A percentile compares a stretch with the other conserved stretches of the same genome.
These are phyloP conservation scores for Curvularia lunata DNA, from an alignment of 2,329 filamentous ascomycete genomes.

Conservation along the genomic window DNA sequence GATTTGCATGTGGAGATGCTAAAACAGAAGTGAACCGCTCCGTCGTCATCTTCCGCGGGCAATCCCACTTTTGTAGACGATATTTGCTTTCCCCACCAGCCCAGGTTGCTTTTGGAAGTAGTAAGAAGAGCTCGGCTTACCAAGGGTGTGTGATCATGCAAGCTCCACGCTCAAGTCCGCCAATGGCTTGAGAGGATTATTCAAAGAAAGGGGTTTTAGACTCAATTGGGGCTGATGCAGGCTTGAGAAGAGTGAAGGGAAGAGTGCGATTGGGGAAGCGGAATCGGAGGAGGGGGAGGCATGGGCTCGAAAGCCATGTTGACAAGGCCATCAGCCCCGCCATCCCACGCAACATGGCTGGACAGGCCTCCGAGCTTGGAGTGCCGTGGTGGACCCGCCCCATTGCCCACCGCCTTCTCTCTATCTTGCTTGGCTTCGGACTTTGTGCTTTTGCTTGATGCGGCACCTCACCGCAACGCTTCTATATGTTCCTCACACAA, in stretches of 20 bases:
- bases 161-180: conserved; percentile 17
- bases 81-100: conserved; percentile 22
- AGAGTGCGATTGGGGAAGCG: conserved; percentile 3
- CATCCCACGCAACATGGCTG: conserved; percentile 20
- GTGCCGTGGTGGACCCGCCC: conserved; percentile 12
- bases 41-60: conserved; percentile 17
- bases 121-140: conserved; percentile 21
- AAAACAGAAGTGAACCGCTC: conserved; percentile 5
- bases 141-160: conserved; percentile 23
- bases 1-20: conserved; percentile 7
- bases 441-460: neutral
- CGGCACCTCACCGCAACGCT: neutral
- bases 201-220: conserved; percentile 16
- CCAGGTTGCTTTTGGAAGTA: conserved; percentile 26
- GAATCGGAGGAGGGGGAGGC: conserved; percentile 12
- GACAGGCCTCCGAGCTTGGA: conserved; percentile 11
- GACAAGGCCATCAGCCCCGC: conserved; percentile 16
- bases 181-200: conserved; percentile 15
- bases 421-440: neutral
- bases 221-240: neutral
- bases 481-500: neutral
- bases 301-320: conserved; percentile 11
- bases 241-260: neutral
- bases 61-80: conserved; percentile 14
- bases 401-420: conserved; percentile 3